Base-by-base conservation (phyloP, 2,329 filamentous ascomycete genomes). In the Penicillium oxalicum region DNA sequence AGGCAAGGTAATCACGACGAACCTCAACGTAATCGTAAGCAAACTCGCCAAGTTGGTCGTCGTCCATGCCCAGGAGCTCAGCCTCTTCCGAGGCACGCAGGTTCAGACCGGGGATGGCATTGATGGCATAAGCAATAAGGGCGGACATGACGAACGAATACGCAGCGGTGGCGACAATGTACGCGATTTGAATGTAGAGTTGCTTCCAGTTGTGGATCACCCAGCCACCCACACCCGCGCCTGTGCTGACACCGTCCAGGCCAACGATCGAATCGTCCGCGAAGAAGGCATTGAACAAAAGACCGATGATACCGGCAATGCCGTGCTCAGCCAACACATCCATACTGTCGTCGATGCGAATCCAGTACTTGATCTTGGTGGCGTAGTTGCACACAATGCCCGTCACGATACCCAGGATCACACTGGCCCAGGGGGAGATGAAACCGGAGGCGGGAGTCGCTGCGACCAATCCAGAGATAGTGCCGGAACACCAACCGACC, bases 321-420 rank as follows among this genome's bases (percentile, higher is more conserved):
- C 81, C 88, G 79, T 95, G 89, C 71, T 93, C 88, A 58, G 89
- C 89, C 71, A 95, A 93, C 62, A 95, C 84, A 74, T 95, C 89
- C 70, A 95, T 87, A 5, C 87, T 85, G 65, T 95, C 89, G 61
- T 95, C 89, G 48, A 94, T 83, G 54, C 83, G 83, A 63, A 94
- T 77, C 81, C 81, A 84, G 72, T 82, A 84, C 71, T 84, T 84
- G 69, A 84, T 79, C 78, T 95, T 94, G 65, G 89, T 95, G 52
- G 83, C 81, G 72, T 91, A 89, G 72, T 95, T 95, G 78, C 83
- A 87, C 51, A 83, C 77, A 45, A 87, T 73, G 48, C 80, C 87
- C 44, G 81, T 82, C 37, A 76, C 72, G 49, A 84, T 74, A 38
- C 81, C 81, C 50, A 84, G 73, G 42, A 79, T 67, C 45, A 84